These are phyloP conservation scores for Basipetospora chlamydospora DNA, from an alignment of 2,329 filamentous ascomycete species.

Conservation along the genomic window DNA sequence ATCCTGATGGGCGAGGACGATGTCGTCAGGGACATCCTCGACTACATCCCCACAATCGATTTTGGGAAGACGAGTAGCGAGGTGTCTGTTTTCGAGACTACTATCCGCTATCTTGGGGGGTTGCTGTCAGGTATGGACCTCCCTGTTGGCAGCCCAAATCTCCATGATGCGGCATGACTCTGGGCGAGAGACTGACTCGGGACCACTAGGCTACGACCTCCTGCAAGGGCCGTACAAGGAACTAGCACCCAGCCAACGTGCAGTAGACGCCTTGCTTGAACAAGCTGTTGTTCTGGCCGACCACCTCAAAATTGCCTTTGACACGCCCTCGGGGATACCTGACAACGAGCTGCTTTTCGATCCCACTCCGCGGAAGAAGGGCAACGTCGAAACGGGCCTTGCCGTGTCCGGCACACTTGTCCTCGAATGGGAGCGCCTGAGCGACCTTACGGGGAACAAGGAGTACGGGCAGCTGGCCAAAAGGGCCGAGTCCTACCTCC, in stretches of 20 bases:
- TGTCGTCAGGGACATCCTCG: conserved; percentile 56
- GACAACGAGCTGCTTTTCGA: conserved; percentile 52
- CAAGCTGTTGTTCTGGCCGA: conserved; percentile 60
- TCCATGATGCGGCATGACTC: too few relatives aligned
- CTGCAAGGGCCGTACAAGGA: conserved; percentile 49
- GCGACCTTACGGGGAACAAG: conserved; percentile 55
- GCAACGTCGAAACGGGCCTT: conserved; percentile 48
- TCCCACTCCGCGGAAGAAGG: conserved; percentile 31
- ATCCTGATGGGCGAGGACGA: conserved; percentile 57
- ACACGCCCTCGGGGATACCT: conserved; percentile 62
- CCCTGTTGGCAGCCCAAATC: too few relatives aligned
- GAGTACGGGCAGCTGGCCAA: conserved; percentile 54
- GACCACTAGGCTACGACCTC: conserved; percentile 46
- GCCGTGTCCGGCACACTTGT: conserved; percentile 67
- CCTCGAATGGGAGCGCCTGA: conserved; percentile 71
- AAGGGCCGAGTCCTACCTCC: conserved; percentile 53
- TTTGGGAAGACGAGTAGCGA: conserved; percentile 32
- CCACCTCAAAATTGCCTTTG: conserved; percentile 61
- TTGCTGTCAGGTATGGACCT: conserved; percentile 48
- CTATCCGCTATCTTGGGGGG: conserved; percentile 74
- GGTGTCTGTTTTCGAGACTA: conserved; percentile 79
- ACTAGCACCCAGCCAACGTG: conserved; percentile 26
- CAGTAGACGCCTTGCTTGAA: conserved; percentile 44
- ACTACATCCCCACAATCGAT: conserved; percentile 56
- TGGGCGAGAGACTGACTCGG: background rate